Base-by-base conservation (phyloP, 2,329 filamentous ascomycete species). In the Ceratocystis cubensis region DNA sequence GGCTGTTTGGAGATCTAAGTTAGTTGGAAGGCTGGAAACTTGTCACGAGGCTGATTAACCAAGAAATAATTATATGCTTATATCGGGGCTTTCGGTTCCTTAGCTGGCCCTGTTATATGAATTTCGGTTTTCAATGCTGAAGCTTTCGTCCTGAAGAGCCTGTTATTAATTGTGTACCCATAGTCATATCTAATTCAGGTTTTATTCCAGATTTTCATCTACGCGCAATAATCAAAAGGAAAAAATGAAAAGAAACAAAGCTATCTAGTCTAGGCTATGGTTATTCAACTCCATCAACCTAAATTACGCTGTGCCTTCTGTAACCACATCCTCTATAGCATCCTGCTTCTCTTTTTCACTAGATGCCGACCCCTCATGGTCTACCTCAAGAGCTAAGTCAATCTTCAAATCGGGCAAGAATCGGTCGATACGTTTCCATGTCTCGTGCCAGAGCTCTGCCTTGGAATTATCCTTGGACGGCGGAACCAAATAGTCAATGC, bases 401-500 rank as follows among this genome's bases (percentile, higher is more conserved):
- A 75, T 79, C 64, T 80, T 79, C 63, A 87, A 72, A 64, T 86
- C 83, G 0, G 84, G 84, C 64, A 87, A 71, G 73, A 87, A 87
- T 13, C 84, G 79, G 71, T 87, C 84, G 68, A 87, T 83, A 41
- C 84, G 78, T 72, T 86, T 86, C 84, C 81, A 85, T 3, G 81
- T 86, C 74, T 87, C 84, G 15, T 75, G 78, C 83, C 80, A 87
- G 20, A 86, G 77, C 72, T 79, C 80, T 73, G 80, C 80, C 71
- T 82, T 81, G 4, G 76, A 78, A 1, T 79, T 73, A 69, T 86
- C 81, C 71, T 81, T 76, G 69, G 76, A 79, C 13, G 89, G 89
- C 1, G 89, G 83, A 0, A 90, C 86, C 4, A 99, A 82, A 72
- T 89, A 92, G 45, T 89, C 92, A 63, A 88, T 92, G 74, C 87